Base-by-base conservation (phyloP, 1,139 yeast genomes). In the Arxiozyma heterogenica region DNA sequence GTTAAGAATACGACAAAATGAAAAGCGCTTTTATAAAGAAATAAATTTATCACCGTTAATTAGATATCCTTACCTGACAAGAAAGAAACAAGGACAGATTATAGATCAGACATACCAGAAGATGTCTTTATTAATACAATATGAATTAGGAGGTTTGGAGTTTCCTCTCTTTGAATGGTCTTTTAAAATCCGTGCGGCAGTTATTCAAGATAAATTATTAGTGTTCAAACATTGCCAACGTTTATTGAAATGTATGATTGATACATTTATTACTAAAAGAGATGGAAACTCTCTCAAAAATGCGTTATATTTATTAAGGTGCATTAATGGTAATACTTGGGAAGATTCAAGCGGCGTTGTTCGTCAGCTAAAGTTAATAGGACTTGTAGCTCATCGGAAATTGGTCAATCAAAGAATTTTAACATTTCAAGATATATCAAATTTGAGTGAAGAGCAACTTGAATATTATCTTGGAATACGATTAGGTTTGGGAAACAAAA, bases 101-200 rank as follows among this genome's bases (percentile, higher is more conserved):
- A 56, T 69, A 38, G 66, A 64, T 46, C 52, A 58, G 8, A 54
- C 64, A 9, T 51, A 53, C 46, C 73, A 73, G 25, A 76, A 77
- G 56, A 64, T 74, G 0, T 68, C 68, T 4, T 54, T 77, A 11
- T 49, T 77, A 6, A 64, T 77, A 15, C 82, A 78, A 55, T 75
- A 70, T 62, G 80, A 77, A 51, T 64, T 78, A 17, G 78, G 81
- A 4, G 79, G 79, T 0, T 52, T 75, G 8, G 80, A 76, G 38
- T 73, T 66, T 53, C 81, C 81, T 0, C 59, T 59, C 2, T 73
- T 70, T 52, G 69, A 64, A 7, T 79, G 76, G 0, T 70, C 78
- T 1, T 54, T 59, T 47, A 74, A 71, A 50, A 62, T 72, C 18
- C 73, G 71, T 43, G 69, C 72, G 44, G 62, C 73, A 4, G 71